Percentiles rank a stretch among this genome's conserved stretches.
These are phyloP conservation scores for Yamadazyma trypodendri DNA, from an alignment of 1,139 yeast species.

Conservation along the genomic window DNA sequence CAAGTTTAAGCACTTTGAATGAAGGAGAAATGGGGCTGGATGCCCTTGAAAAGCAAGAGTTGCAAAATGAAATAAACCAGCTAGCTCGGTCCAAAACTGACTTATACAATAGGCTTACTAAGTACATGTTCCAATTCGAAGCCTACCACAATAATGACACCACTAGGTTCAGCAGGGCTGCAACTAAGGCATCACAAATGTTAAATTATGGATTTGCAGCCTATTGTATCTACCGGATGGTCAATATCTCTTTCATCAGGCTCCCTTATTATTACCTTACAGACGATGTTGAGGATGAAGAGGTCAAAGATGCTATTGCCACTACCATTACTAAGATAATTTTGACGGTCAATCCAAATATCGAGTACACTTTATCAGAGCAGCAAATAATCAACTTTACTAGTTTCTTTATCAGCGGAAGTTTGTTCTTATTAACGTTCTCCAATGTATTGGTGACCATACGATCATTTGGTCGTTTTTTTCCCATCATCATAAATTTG, in stretches of 20 bases:
- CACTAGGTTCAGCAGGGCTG: constrained; percentile 4
- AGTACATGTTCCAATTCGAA: constrained; percentile 18
- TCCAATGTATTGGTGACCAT: constrained; percentile 61
- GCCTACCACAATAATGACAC: constrained; percentile 13
- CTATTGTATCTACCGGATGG: constrained; percentile 65
- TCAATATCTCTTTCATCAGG: constrained; percentile 44
- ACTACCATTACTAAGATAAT: constrained; percentile 60
- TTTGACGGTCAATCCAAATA: constrained; percentile 20
- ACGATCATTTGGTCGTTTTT: constrained; percentile 33
- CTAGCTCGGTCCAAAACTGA: constrained; percentile 25
- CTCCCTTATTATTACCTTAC: constrained; percentile 28
- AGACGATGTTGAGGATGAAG: constrained; percentile 12
- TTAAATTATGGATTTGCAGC: constrained; percentile 43
- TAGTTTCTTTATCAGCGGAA: constrained; percentile 63
- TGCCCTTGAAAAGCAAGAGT: constrained; percentile 34
- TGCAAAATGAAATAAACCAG: constrained; percentile 36
- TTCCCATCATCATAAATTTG: constrained; percentile 26
- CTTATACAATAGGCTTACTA: constrained; percentile 31
- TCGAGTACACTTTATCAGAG: constrained; percentile 31
- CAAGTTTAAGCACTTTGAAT: constrained; percentile 23
- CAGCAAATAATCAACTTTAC: constrained; percentile 62
- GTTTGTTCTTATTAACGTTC: constrained; percentile 65
- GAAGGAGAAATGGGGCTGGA: constrained; percentile 17
- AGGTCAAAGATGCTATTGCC: constrained; percentile 57
- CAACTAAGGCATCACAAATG: constrained; percentile 8